phyloP scores from a whole-genome alignment of 108 stramenopile species.

The Fragilariopsis cylindrus region DNA sequence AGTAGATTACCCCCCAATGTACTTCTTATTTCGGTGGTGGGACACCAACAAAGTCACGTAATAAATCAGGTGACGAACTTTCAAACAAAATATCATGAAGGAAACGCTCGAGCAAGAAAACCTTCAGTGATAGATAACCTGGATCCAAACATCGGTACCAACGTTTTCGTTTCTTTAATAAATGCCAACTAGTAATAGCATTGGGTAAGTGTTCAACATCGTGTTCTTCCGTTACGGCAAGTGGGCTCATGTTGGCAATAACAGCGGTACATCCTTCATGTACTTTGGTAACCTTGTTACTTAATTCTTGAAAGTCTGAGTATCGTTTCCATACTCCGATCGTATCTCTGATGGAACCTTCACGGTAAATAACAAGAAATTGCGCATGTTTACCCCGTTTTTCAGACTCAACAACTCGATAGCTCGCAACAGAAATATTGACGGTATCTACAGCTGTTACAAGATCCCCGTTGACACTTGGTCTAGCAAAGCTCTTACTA shows the following conservation, averaged over 20 bases:
- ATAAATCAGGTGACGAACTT: slow-evolving; percentile 69
- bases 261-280: slow-evolving; percentile 78
- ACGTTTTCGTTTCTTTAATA: slow-evolving; percentile 85
- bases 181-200: slow-evolving; percentile 85
- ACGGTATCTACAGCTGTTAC: slow-evolving; percentile 71
- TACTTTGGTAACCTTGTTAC: slow-evolving; percentile 67
- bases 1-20: too few species aligned
- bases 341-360: slow-evolving; percentile 81
- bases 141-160: slow-evolving; percentile 94
- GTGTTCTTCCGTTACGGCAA: slow-evolving; percentile 74
- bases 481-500: slow-evolving; percentile 73
- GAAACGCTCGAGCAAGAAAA: slow-evolving; percentile 95
- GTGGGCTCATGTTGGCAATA: slow-evolving; percentile 74
- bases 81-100: slow-evolving; percentile 96
- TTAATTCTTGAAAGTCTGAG: slow-evolving; percentile 80
- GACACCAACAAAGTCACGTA: slow-evolving; percentile 69
- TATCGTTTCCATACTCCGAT: slow-evolving; percentile 91
- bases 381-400: slow-evolving; percentile 85
- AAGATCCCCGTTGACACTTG: slow-evolving; percentile 48
- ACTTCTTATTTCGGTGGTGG: neutral
- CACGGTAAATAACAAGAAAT: slow-evolving; percentile 83
- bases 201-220: slow-evolving; percentile 81
- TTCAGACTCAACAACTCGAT: slow-evolving; percentile 86
- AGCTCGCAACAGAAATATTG: slow-evolving; percentile 84
- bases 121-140: slow-evolving; percentile 91